Percentiles rank a stretch among this genome's conserved stretches.
Evolutionary conservation across 169 alveolate genomes (phyloP).

Genomic region (Plasmodium malariae): DNA sequence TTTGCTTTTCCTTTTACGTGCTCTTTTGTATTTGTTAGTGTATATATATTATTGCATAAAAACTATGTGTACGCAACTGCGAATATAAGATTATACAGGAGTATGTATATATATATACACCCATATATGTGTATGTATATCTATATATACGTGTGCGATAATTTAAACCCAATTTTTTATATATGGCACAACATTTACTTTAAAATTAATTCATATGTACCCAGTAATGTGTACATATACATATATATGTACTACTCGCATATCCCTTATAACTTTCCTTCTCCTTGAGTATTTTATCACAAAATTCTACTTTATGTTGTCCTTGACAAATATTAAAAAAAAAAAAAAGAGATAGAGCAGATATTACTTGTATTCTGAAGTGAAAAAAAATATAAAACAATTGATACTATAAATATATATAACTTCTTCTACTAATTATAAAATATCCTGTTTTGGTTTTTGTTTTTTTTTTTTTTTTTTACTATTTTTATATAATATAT

Average conservation of each 20-base stretch:
- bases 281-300: background rate
- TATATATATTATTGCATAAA: conserved; percentile 22
- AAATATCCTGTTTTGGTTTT: too few relatives aligned
- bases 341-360: background rate
- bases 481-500: too few relatives aligned
- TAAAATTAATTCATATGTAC: conserved; percentile 24
- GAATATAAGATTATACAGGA: conserved; percentile 6
- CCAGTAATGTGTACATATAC: conserved; percentile 15
- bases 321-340: conserved; percentile 39
- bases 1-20: background rate
- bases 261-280: conserved; percentile 12
- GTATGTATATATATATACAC: conserved; percentile 9
- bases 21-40: background rate
- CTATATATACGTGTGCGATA: conserved; percentile 2
- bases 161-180: background rate
- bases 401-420: background rate
- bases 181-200: conserved; percentile 12
- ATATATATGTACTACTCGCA: background rate
- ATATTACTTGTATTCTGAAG: background rate
- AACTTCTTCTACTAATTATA: too few relatives aligned
- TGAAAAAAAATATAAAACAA: background rate
- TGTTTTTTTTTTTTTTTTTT: too few relatives aligned
- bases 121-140: background rate
- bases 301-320: background rate
- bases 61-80: background rate